Evolutionary conservation across 208 protist genomes (phyloP), one percentile per base, ranked within the genome.

Genomic region (Wallacemonas sp.): DNA sequence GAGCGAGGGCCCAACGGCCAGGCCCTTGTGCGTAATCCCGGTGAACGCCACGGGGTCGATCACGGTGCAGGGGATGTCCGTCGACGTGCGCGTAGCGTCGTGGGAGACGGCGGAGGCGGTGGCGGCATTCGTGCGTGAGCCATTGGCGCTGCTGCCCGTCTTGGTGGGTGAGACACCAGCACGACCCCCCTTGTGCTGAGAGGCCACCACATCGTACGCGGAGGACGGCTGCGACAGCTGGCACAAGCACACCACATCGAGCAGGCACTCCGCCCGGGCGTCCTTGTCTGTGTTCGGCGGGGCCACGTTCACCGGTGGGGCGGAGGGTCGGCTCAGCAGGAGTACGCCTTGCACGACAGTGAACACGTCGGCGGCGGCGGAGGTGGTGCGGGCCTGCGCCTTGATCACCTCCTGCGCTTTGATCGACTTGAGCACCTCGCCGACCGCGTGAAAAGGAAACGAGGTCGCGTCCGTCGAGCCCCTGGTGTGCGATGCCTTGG

Each of bases 41-140:
- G 84, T 85, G 38, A 90, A 74, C 26, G 67, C 54, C 2, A 65
- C 63, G 33, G 77, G 77, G 50, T 90, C 80, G 4, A 90, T 59
- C 28, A 86, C 38, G 4, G 65, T 72, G 31, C 70, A 83, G 10
- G 65, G 52, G 52, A 59, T 72, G 59, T 57, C 57, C 57, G 38
- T 61, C 25, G 18, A 14, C 31, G 22, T 62, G 3, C 45, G 62
- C 42, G 18, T 16, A 3, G 22, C 50, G 26, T 54, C 55, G 20
- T 36, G 3, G 10, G 2, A 67, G 49, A 3, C 49, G 39, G n/a
- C 46, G 26, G 25, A 49, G 39, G 33, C 22, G 4, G 59, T 3
- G 52, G 3, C 62, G 62, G 1, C 52, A 33, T 28, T 62, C 28
- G 16, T 1, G 61, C 70, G 20, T 61, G n/a, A n/a, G n/a, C n/a